Evolutionary conservation across 108 stramenopile species (phyloP).

Genomic region (Cyclotella baltica): DNA sequence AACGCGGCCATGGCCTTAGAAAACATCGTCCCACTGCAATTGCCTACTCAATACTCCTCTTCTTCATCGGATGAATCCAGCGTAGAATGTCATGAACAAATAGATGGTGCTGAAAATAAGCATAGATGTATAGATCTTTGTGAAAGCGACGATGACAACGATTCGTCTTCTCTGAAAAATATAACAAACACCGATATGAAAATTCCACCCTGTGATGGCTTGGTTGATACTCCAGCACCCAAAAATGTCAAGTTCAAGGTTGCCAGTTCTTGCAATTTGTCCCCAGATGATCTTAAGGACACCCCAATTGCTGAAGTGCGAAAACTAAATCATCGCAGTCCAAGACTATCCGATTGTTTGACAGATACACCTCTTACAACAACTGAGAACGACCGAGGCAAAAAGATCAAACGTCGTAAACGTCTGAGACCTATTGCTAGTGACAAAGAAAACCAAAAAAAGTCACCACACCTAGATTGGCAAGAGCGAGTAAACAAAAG

Average conservation of each 20-base stretch:
- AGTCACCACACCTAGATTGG: constrained; percentile 3
- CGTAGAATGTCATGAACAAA: constrained; percentile 15
- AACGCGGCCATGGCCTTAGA: background rate
- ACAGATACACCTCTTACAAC: constrained; percentile 36
- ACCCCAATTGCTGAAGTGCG: constrained; percentile 17
- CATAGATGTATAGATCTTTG: background rate
- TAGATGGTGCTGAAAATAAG: background rate
- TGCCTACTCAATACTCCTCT: constrained; percentile 45
- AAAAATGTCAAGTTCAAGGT: constrained; percentile 7
- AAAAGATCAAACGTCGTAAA: constrained; percentile 39
- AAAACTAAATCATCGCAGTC: background rate
- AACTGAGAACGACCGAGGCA: background rate
- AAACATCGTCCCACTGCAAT: constrained; percentile 10
- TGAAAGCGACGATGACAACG: background rate
- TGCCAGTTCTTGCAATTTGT: background rate
- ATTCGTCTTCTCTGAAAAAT: background rate
- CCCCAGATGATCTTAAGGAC: constrained; percentile 19
- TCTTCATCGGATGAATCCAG: constrained; percentile 26
- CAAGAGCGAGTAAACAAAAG: constrained; percentile 40
- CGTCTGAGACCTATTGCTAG: constrained; percentile 30
- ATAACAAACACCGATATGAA: constrained; percentile 1
- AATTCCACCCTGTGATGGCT: background rate
- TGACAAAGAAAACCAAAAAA: constrained; percentile 22
- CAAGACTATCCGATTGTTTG: constrained; percentile 19
- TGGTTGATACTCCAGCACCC: constrained; percentile 11